Evolutionary conservation across 345 rosid genomes (phyloP).

Genomic region (Salix caprea): DNA sequence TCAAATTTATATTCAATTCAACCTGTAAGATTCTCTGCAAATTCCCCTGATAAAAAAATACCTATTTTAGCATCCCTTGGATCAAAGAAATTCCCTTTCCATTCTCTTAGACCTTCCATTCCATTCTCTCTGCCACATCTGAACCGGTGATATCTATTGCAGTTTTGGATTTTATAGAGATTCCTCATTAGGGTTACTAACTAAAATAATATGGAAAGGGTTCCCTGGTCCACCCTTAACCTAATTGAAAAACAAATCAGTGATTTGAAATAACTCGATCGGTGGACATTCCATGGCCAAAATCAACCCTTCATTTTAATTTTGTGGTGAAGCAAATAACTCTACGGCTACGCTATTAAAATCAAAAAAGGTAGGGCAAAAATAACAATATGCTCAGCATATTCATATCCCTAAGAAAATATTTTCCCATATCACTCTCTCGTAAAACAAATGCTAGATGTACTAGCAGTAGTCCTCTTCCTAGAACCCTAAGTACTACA

Average conservation of each 20-base stretch:
- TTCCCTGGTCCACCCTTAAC: slow-evolving; percentile 2
- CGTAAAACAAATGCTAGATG: not conserved
- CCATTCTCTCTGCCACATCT: slow-evolving; percentile 10
- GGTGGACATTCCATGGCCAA: not conserved
- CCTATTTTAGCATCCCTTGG: slow-evolving; percentile 14
- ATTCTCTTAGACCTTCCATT: slow-evolving; percentile 27
- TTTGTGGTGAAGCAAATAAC: not conserved
- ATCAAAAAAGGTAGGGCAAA: not conserved
- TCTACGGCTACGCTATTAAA: not conserved
- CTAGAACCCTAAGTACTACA: not conserved
- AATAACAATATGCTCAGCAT: not conserved
- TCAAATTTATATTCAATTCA: slow-evolving; percentile 28
- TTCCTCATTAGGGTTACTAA: not conserved
- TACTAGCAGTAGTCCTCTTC: not conserved
- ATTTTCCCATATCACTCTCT: not conserved
- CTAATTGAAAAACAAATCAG: not conserved
- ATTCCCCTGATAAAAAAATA: slow-evolving; percentile 3
- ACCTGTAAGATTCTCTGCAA: slow-evolving; percentile 14
- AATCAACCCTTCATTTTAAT: not conserved
- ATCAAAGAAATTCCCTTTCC: slow-evolving; percentile 34
- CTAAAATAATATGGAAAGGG: not conserved
- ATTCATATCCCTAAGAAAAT: not conserved
- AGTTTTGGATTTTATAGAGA: not conserved
- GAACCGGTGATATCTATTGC: slow-evolving; percentile 12
- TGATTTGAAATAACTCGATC: not conserved